Conservation (phyloP, 1,284 basidiomycete genomes). For the Peniophora sp. region DNA sequence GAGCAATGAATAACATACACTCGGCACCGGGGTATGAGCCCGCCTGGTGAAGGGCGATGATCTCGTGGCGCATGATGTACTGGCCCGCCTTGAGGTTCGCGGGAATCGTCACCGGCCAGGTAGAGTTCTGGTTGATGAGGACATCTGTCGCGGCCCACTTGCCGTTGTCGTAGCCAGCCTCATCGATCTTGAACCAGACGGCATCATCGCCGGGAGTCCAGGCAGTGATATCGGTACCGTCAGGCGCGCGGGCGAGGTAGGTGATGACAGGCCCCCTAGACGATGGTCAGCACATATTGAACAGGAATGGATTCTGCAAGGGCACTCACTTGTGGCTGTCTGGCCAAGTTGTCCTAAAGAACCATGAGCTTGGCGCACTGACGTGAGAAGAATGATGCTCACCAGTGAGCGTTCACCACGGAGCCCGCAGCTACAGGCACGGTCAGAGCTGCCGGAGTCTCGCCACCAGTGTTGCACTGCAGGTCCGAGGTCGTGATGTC, state of each 20-base stretch:
- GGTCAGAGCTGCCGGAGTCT: not conserved
- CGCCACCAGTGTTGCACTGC: slow-evolving; percentile 16
- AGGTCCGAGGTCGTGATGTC: slow-evolving; percentile 4
- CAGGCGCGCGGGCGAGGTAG: slow-evolving; percentile 26
- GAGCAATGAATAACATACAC: slow-evolving; percentile 22
- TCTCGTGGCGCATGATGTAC: slow-evolving; percentile 30
- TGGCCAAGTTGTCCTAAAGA: slow-evolving; percentile 3
- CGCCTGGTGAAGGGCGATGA: slow-evolving; percentile 28
- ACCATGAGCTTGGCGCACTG: too few relatives aligned
- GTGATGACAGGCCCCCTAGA: slow-evolving; percentile 28
- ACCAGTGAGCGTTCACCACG: too few relatives aligned
- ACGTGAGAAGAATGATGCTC: too few relatives aligned
- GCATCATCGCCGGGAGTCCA: slow-evolving; percentile 20
- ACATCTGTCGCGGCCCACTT: slow-evolving; percentile 24
- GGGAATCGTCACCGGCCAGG: slow-evolving; percentile 23
- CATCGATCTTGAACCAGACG: slow-evolving; percentile 32
- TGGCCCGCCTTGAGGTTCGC: slow-evolving; percentile 23
- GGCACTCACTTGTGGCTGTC: not conserved
- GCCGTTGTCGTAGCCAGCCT: slow-evolving; percentile 25
- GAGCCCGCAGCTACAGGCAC: too few relatives aligned
- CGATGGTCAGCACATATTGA: too few relatives aligned
- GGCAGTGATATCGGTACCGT: slow-evolving; percentile 21
- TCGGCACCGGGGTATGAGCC: slow-evolving; percentile 45
- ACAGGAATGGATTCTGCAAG: slow-evolving; percentile 26
- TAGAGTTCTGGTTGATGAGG: slow-evolving; percentile 23